A percentile compares a stretch with the other conserved stretches of the same genome.
Evolutionary conservation across 306 rosid species (phyloP).

Genomic region (Macrotyloma uniflorum): DNA sequence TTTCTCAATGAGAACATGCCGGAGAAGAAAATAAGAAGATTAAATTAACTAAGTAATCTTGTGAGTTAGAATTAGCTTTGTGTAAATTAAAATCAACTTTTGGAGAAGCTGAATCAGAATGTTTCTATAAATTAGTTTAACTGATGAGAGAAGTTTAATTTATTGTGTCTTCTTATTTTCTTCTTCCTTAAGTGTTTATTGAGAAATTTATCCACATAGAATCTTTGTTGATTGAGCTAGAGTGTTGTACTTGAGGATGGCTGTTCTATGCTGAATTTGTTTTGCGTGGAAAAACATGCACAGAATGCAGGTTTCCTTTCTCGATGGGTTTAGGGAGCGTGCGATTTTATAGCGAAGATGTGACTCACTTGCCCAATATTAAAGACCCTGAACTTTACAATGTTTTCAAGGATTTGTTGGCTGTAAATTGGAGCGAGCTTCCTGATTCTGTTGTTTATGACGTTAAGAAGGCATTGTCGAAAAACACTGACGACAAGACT

Average conservation of each 20-base stretch:
- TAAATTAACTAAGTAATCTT: neutral
- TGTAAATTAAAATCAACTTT: neutral
- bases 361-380: conserved; percentile 62
- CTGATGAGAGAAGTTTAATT: neutral
- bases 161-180: neutral
- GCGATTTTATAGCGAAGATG: conserved; percentile 63
- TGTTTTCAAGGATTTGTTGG: conserved; percentile 87
- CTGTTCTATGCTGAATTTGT: conserved; percentile 29
- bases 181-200: neutral
- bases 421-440: conserved; percentile 72
- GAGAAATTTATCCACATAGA: neutral
- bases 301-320: conserved; percentile 65
- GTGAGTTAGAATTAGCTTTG: neutral
- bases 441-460: conserved; percentile 48
- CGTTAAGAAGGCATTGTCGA: conserved; percentile 65
- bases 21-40: neutral
- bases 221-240: conserved; percentile 17
- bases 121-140: neutral
- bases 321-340: conserved; percentile 54
- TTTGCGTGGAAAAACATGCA: conserved; percentile 32
- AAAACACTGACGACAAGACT: conserved; percentile 64
- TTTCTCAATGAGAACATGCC: neutral
- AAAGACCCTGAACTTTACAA: conserved; percentile 60
- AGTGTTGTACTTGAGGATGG: neutral
- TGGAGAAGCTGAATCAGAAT: neutral